phyloP scores from a whole-genome alignment of 2,329 filamentous ascomycete genomes.

The Aspergillus pseudoterreus region DNA sequence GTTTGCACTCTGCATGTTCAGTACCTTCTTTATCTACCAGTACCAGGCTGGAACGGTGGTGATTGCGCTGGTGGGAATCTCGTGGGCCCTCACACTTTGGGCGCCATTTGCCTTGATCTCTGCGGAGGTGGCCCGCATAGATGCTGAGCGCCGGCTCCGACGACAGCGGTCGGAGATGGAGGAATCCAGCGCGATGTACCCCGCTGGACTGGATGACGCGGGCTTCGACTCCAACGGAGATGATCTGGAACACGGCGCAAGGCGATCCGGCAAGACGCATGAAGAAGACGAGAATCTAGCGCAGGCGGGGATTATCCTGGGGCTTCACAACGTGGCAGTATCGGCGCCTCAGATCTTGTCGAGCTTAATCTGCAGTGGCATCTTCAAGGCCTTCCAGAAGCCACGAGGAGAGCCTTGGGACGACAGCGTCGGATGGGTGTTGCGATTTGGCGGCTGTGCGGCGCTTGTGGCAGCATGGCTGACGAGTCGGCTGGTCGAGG shows the following conservation, averaged over 20 bases:
- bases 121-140: slow-evolving; percentile 80
- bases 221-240: slow-evolving; percentile 3
- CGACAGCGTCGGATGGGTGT: slow-evolving; percentile 78
- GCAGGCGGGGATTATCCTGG: slow-evolving; percentile 84
- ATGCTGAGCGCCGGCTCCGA: slow-evolving; percentile 59
- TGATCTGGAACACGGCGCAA: slow-evolving; percentile 26
- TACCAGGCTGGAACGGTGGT: slow-evolving; percentile 70
- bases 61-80: slow-evolving; percentile 78
- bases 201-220: background rate
- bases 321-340: slow-evolving; percentile 93
- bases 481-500: slow-evolving; percentile 64
- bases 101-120: slow-evolving; percentile 94
- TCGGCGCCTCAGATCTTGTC: slow-evolving; percentile 88
- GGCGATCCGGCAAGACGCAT: slow-evolving; percentile 19
- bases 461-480: slow-evolving; percentile 74
- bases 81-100: slow-evolving; percentile 92
- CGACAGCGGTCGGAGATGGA: slow-evolving; percentile 37
- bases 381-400: slow-evolving; percentile 85
- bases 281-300: slow-evolving; percentile 55
- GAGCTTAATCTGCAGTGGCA: slow-evolving; percentile 75
- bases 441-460: slow-evolving; percentile 77
- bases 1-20: slow-evolving; percentile 76
- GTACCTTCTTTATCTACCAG: slow-evolving; percentile 72
- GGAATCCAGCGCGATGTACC: slow-evolving; percentile 4
- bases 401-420: slow-evolving; percentile 80